Conservation (phyloP, 257 asterid genomes). For the Jacaranda copaia region DNA sequence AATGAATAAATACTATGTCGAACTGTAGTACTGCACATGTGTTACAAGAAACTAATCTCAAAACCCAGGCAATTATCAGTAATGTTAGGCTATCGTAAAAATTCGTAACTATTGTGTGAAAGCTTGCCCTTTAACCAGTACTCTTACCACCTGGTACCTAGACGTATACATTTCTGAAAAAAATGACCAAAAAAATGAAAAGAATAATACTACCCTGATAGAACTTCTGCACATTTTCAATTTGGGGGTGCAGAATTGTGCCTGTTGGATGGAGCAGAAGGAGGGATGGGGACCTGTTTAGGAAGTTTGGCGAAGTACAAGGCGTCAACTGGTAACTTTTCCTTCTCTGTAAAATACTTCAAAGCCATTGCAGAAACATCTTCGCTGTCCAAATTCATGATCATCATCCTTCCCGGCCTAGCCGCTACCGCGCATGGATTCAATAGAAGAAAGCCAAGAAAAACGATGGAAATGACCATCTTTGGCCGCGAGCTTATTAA, state of each 20-base stretch:
- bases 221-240: constrained; percentile 26
- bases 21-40: constrained; percentile 34
- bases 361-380: constrained; percentile 35
- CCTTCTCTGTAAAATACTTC: constrained; percentile 35
- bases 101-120: too few species aligned
- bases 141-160: not conserved
- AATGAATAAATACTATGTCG: not conserved
- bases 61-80: not conserved
- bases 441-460: constrained; percentile 22
- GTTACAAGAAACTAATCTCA: constrained; percentile 7
- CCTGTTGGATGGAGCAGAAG: constrained; percentile 60
- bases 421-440: constrained; percentile 26
- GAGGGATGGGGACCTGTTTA: constrained; percentile 54
- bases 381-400: constrained; percentile 2
- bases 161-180: too few species aligned
- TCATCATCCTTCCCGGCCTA: constrained; percentile 35
- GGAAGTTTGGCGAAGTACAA: constrained; percentile 53
- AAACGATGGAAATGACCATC: not conserved
- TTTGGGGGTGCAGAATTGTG: constrained; percentile 46
- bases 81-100: constrained; percentile 6
- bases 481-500: not conserved
- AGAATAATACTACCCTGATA: not conserved
- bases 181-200: not conserved
- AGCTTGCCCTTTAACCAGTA: too few species aligned
- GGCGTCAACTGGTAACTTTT: not conserved